A percentile compares a stretch with the other conserved stretches of the same genome.
Conservation (phyloP, 257 asterid genomes). For the Orobanche coerulescens region DNA sequence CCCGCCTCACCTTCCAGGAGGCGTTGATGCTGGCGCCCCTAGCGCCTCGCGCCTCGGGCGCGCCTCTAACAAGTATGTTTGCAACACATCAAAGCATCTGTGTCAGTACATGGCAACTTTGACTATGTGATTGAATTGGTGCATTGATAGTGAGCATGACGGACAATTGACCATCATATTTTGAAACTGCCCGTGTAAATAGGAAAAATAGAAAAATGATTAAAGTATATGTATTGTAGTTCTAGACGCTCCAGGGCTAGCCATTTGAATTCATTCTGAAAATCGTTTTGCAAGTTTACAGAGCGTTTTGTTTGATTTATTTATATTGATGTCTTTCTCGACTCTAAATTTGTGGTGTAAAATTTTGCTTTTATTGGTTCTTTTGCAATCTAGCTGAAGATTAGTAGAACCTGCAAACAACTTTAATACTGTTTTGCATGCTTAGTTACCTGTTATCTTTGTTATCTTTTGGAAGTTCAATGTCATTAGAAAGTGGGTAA, state of each 20-base stretch:
- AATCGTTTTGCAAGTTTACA: not conserved
- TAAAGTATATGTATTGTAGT: not conserved
- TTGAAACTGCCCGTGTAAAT: not conserved
- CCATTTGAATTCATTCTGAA: not conserved
- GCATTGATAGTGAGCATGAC: not conserved
- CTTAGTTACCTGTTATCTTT: not conserved
- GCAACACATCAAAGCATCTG: too few species aligned
- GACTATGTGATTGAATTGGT: not conserved
- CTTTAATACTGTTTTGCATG: not conserved
- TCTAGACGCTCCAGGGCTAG: not conserved
- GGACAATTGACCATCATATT: not conserved
- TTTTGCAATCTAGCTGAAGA: not conserved
- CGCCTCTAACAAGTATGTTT: too few species aligned
- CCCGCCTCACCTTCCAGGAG: too few species aligned
- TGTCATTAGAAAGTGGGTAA: not conserved
- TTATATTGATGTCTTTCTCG: too few species aligned
- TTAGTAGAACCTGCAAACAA: not conserved
- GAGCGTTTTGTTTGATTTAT: too few species aligned
- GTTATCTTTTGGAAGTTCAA: not conserved
- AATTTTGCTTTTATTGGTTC: not conserved
- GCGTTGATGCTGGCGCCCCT: too few species aligned
- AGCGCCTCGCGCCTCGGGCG: too few species aligned
- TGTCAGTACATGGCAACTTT: not conserved
- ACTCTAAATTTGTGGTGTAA: not conserved
- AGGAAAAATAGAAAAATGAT: not conserved